Evolutionary conservation across 495 filamentous ascomycete genomes (phyloP).

Genomic region (Tuber calosporum): DNA sequence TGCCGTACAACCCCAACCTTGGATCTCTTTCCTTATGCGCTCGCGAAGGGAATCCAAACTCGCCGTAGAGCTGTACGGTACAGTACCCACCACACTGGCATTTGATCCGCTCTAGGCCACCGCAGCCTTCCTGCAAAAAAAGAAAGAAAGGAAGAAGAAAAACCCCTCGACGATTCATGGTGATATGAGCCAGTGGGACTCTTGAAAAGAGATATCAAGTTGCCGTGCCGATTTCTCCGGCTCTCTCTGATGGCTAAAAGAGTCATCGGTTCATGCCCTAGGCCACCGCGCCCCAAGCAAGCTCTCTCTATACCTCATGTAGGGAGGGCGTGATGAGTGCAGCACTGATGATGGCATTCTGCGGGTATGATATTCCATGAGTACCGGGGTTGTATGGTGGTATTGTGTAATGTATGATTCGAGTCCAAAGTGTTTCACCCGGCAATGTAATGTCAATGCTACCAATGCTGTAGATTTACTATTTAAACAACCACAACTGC

Average conservation of each 20-base stretch:
- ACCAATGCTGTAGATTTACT: too few species aligned
- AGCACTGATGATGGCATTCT: not conserved
- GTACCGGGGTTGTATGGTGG: too few species aligned
- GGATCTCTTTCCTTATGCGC: not conserved
- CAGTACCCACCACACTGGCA: not conserved
- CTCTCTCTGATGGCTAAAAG: not conserved
- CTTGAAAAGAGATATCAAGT: not conserved
- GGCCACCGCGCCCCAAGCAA: not conserved
- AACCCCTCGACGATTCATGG: too few species aligned
- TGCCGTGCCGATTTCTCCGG: not conserved
- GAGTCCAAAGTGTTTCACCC: too few species aligned
- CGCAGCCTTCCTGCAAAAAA: too few species aligned
- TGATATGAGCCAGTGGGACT: not conserved
- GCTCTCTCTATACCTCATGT: not conserved
- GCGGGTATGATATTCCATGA: not conserved
- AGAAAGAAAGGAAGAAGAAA: too few species aligned
- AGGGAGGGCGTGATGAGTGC: not conserved
- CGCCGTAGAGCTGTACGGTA: not conserved
- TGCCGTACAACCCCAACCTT: not conserved
- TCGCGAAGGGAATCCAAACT: not conserved
- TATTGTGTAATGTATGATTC: too few species aligned
- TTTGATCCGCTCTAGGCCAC: not conserved
- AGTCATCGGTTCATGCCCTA: not conserved
- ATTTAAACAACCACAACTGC: too few species aligned
- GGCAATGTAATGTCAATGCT: too few species aligned